Conservation (phyloP, 805 yeast species). For the Starmerella bombi region DNA sequence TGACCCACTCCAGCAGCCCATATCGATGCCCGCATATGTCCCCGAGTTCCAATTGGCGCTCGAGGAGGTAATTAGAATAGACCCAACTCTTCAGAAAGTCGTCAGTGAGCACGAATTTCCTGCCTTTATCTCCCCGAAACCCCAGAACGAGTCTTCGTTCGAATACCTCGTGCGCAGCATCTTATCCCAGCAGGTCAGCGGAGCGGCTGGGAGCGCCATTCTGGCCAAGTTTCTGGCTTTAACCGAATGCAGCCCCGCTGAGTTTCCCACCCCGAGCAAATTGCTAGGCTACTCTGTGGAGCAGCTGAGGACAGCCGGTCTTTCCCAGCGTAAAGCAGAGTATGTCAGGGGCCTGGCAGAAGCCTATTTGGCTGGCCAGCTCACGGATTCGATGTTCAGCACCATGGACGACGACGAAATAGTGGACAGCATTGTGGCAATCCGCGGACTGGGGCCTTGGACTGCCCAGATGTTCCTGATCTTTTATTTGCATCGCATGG, state of each 20-base stretch:
- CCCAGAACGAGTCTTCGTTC: constrained; percentile 14
- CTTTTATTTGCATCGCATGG: constrained; percentile 51
- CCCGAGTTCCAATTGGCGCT: constrained; percentile 14
- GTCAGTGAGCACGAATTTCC: constrained; percentile 16
- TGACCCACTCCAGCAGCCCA: neutral
- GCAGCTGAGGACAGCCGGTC: constrained; percentile 47
- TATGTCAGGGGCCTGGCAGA: constrained; percentile 52
- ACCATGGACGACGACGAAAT: constrained; percentile 25
- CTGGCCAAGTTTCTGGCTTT: constrained; percentile 33
- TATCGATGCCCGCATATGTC: constrained; percentile 2
- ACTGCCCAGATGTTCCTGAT: constrained; percentile 75
- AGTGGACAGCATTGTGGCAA: constrained; percentile 24
- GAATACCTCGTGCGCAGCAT: constrained; percentile 23
- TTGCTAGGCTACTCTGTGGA: constrained; percentile 35
- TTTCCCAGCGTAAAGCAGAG: constrained; percentile 53
- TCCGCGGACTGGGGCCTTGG: constrained; percentile 43
- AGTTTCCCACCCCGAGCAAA: constrained; percentile 41
- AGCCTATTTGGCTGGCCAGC: constrained; percentile 20
- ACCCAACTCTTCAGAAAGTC: constrained; percentile 15
- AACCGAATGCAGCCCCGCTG: constrained; percentile 9
- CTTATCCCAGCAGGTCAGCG: constrained; percentile 33
- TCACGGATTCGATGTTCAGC: constrained; percentile 23
- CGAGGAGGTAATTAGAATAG: constrained; percentile 15
- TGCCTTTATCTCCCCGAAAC: constrained; percentile 10
- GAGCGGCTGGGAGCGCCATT: constrained; percentile 65